Evolutionary conservation across 2,329 filamentous ascomycete genomes (phyloP), one percentile per base, ranked within the genome.

Genomic region (Chrysoporthe puriensis): DNA sequence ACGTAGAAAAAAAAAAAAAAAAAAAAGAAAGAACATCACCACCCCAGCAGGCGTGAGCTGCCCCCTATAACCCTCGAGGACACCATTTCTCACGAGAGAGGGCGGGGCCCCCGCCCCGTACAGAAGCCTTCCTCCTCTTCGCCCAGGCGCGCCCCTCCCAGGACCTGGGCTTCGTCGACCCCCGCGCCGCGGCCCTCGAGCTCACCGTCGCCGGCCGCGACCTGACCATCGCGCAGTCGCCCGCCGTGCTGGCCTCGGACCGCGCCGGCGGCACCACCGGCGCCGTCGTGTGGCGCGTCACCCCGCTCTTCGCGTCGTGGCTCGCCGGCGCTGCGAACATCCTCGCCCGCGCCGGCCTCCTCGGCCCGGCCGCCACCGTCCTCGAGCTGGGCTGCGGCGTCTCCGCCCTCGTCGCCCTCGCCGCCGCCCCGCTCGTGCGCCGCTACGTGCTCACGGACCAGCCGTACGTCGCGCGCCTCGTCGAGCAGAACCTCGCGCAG

Each of bases 381-480:
- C 82, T 97, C 66, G 96, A 98, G 76, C 87, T 99, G 6, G 96
- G 96, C 56, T 94, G 93, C 76, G 96, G 96, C 64, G 91, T 97
- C 66, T 92, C 94, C 0, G 93, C 91, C 21, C 83, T 98, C 46
- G 86, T 94, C 44, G 93, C 91, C 3, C 82, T 96, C 48, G 82
- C 88, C 7, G 79, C 97, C 14, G 85, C 86, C 1, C 85, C 87
- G 1, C 81, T 80, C 3, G 84, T 96, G 21, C 72, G 76, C 32
- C 82, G 82, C 68, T 96, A 96, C 76, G 83, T 94, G 57, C 88
- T 96, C 58, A 97, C 94, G 0, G 96, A 99, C 77, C 95, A 97
- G 78, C 80, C 88, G 57, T 98, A 98, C 77, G 91, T 97, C 2
- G 84, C 91, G 68, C 90, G 88, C 69, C 80, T 95, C 0, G 81